These are phyloP conservation scores for Dendrocalamus latiflorus DNA, from an alignment of 202 grass and related monocot genomes.

Conservation along the genomic window DNA sequence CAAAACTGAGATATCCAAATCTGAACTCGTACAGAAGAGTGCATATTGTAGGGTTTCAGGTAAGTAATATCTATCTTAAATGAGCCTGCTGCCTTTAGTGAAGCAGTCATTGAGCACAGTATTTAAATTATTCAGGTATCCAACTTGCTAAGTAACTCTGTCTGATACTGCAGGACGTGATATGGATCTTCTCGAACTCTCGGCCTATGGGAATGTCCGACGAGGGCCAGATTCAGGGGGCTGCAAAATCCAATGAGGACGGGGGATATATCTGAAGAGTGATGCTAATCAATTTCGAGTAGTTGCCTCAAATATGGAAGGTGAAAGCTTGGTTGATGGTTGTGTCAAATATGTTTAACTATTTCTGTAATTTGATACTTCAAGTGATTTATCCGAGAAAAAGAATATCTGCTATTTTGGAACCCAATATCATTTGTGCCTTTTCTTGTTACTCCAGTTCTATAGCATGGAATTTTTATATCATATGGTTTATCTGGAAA, in stretches of 20 bases:
- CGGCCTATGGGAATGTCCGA: constrained; percentile 81
- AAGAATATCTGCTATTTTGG: not conserved
- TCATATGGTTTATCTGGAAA: constrained; percentile 24
- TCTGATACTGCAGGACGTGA: constrained; percentile 57
- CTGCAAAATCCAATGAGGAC: constrained; percentile 84
- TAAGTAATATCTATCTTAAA: constrained; percentile 22
- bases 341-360: not conserved
- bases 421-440: not conserved
- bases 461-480: not conserved
- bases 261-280: constrained; percentile 22
- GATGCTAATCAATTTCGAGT: constrained; percentile 12
- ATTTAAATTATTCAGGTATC: constrained; percentile 1
- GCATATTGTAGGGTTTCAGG: constrained; percentile 94
- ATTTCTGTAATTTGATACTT: constrained; percentile 31
- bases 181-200: constrained; percentile 96
- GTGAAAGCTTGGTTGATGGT: constrained; percentile 11
- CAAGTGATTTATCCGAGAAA: constrained; percentile 24
- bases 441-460: not conserved
- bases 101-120: not conserved
- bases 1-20: constrained; percentile 82
- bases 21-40: constrained; percentile 91
- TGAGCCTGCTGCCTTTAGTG: not conserved
- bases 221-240: constrained; percentile 68
- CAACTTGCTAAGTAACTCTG: constrained; percentile 19
- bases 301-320: constrained; percentile 1